Conservation (phyloP, 129 eudicot species). For the Lactuca saligna region DNA sequence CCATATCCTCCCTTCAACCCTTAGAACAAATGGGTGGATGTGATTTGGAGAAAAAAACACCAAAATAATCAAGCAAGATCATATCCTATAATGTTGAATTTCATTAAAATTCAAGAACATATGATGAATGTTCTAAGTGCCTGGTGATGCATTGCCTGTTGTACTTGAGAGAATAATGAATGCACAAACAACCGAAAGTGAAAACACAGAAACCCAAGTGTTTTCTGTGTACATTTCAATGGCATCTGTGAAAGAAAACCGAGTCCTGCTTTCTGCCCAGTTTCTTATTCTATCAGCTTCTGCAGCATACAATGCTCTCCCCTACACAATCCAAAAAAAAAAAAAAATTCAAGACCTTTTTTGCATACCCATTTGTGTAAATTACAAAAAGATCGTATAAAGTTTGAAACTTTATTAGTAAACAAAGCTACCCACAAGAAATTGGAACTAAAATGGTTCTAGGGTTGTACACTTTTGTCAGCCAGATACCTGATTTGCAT, state of each 20-base stretch:
- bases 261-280: constrained; percentile 91
- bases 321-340: constrained; percentile 42
- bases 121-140: constrained; percentile 32
- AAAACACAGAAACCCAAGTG: constrained; percentile 93
- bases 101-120: constrained; percentile 3
- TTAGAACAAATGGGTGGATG: not conserved
- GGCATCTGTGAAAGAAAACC: constrained; percentile 85
- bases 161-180: constrained; percentile 89
- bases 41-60: not conserved
- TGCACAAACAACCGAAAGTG: constrained; percentile 99
- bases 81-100: constrained; percentile 8
- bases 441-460: not conserved
- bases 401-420: constrained; percentile 18
- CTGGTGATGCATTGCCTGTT: constrained; percentile 57
- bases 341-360: not conserved
- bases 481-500: too few relatives aligned
- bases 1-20: constrained; percentile 5
- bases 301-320: constrained; percentile 69
- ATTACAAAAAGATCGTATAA: not conserved
- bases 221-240: constrained; percentile 92
- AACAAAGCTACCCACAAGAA: not conserved
- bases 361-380: not conserved
- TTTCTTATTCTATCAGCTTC: constrained; percentile 80
- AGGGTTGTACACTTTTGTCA: too few relatives aligned
- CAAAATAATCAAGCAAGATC: constrained; percentile 1